Evolutionary conservation across 2,329 filamentous ascomycete species (phyloP).

Genomic region (Neospermospora avenae): DNA sequence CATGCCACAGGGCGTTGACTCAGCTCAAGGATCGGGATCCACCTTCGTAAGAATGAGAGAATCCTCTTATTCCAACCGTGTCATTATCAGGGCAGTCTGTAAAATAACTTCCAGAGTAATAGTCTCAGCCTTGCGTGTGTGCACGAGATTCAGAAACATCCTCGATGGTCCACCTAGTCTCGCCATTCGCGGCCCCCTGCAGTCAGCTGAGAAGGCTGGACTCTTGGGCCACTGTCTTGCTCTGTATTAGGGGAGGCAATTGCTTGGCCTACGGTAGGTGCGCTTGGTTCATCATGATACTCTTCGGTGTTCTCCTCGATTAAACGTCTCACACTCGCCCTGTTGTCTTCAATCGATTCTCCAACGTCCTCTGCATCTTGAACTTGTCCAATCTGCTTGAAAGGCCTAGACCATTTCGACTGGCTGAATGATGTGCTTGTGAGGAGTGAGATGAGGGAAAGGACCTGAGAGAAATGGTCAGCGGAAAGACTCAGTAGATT

Average conservation of each 20-base stretch:
- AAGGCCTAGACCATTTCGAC: constrained; percentile 18
- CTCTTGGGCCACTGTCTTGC: constrained; percentile 21
- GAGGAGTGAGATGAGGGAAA: constrained; percentile 28
- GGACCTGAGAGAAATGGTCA: constrained; percentile 16
- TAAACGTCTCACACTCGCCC: constrained; percentile 24
- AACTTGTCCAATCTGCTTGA: constrained; percentile 15
- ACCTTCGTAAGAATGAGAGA: no score
- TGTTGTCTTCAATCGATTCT: constrained; percentile 23
- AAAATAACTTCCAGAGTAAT: no score
- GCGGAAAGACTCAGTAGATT: background rate
- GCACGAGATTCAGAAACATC: no score
- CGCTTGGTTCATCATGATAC: constrained; percentile 26
- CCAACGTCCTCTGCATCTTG: constrained; percentile 15
- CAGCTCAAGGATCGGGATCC: no score
- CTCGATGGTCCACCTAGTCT: no score
- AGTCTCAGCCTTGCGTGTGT: no score
- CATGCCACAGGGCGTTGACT: no score
- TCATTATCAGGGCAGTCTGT: no score
- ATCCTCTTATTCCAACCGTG: no score
- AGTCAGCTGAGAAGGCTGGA: constrained; percentile 27
- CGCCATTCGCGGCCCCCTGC: constrained; percentile 26
- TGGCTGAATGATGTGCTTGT: constrained; percentile 27
- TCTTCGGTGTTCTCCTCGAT: constrained; percentile 26
- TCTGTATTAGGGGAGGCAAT: constrained; percentile 6
- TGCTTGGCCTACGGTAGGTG: background rate